Conservation (phyloP, 164 flowering plant species). For the Vitis labrusca region DNA sequence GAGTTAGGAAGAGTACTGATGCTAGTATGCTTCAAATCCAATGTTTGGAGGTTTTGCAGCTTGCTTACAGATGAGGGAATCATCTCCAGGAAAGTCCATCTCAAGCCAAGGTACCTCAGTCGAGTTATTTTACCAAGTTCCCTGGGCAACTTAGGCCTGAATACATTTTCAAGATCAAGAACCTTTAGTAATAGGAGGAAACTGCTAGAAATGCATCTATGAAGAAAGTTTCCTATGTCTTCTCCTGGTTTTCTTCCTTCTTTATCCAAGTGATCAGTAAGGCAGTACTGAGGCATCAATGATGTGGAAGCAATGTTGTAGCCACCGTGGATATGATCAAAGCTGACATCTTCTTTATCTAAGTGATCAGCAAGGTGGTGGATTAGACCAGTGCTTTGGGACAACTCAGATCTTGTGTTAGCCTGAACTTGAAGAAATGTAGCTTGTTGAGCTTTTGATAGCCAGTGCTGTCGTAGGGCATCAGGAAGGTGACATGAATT, state of each 20-base stretch:
- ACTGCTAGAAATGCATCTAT: not conserved
- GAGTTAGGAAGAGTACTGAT: slow-evolving; percentile 18
- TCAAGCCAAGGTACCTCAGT: slow-evolving; percentile 31
- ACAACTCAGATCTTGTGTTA: no score
- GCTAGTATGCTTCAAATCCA: slow-evolving; percentile 32
- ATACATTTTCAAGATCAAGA: slow-evolving; percentile 34
- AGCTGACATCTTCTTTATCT: not conserved
- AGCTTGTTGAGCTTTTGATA: no score
- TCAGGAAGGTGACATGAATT: no score
- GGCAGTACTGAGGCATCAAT: no score
- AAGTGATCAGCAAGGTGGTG: not conserved
- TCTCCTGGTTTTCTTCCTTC: not conserved
- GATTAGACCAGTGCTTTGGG: not conserved
- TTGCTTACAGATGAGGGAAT: slow-evolving; percentile 28
- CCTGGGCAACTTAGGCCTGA: slow-evolving; percentile 25
- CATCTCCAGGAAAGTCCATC: slow-evolving; percentile 20
- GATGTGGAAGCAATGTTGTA: not conserved
- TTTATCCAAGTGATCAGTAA: slow-evolving; percentile 3
- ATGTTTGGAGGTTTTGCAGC: slow-evolving; percentile 23
- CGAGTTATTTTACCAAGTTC: slow-evolving; percentile 18
- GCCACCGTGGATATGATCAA: not conserved
- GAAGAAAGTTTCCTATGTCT: not conserved
- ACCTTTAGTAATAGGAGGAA: slow-evolving; percentile 22
- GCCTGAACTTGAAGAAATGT: no score
- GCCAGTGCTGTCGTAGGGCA: no score